Evolutionary conservation across 2,329 filamentous ascomycete genomes (phyloP).

Genomic region (Thermothelomyces thermophilus): DNA sequence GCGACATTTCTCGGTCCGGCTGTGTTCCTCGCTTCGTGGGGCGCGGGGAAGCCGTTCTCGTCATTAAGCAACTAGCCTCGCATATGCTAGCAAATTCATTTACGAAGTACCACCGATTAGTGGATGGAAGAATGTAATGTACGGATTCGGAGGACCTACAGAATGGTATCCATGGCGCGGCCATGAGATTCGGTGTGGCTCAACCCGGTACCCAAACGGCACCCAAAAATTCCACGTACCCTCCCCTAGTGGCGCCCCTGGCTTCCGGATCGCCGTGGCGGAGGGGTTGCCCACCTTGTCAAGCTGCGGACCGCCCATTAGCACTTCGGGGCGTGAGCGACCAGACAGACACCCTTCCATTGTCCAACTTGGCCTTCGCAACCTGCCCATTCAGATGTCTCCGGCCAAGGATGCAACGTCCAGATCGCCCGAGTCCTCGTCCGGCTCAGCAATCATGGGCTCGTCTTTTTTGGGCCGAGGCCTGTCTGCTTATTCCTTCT

Average conservation of each 20-base stretch:
- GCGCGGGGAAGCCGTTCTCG: conserved; percentile 1
- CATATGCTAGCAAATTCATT: conserved; percentile 1
- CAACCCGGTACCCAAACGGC: conserved; percentile 8
- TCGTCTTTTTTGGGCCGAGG: conserved; percentile 1
- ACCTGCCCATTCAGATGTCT: conserved; percentile 8
- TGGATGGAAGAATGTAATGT: too few relatives aligned
- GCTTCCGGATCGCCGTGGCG: conserved; percentile 3
- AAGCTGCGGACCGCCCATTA: conserved; percentile 7
- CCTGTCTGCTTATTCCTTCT: conserved; percentile 5
- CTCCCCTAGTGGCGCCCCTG: background rate
- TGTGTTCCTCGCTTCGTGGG: conserved; percentile 6
- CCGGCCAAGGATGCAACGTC: conserved; percentile 17
- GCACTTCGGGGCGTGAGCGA: conserved; percentile 7
- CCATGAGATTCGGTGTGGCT: conserved; percentile 19
- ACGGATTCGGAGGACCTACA: too few relatives aligned
- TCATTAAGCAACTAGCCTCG: conserved; percentile 1
- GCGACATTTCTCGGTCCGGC: conserved; percentile 6
- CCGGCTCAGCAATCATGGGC: conserved; percentile 6
- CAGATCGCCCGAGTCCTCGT: background rate
- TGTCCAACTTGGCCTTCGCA: conserved; percentile 7
- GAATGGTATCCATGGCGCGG: too few relatives aligned
- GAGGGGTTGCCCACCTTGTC: conserved; percentile 7
- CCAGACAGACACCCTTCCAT: too few relatives aligned
- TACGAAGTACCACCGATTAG: too few relatives aligned
- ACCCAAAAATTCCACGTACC: too few relatives aligned